A percentile compares a stretch with the other conserved stretches of the same genome.
These are phyloP conservation scores for Carex cristatella DNA, from an alignment of 176 grass and related monocot species.

Conservation along the genomic window DNA sequence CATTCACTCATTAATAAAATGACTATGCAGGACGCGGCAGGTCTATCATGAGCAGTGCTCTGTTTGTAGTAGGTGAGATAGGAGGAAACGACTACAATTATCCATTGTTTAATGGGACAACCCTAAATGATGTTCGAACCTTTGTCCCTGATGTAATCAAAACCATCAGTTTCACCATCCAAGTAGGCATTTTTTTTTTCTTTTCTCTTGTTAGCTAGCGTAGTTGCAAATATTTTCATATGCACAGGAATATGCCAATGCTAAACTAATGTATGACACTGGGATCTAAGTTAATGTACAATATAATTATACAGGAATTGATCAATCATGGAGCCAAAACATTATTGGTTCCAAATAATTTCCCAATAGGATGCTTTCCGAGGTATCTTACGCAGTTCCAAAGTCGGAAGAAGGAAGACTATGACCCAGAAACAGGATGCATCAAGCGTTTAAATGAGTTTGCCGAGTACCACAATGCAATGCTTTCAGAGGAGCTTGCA, in stretches of 20 bases:
- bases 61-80: slow-evolving; percentile 87
- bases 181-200: slow-evolving; percentile 27
- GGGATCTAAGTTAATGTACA: neutral
- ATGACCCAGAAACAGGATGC: slow-evolving; percentile 75
- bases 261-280: neutral
- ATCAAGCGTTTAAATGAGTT: slow-evolving; percentile 78
- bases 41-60: slow-evolving; percentile 36
- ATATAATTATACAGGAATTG: slow-evolving; percentile 47
- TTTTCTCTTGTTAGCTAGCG: no score
- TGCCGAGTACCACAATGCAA: slow-evolving; percentile 58
- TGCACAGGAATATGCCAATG: no score
- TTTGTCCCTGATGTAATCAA: slow-evolving; percentile 57
- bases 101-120: slow-evolving; percentile 32
- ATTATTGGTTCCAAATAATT: slow-evolving; percentile 73
- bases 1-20: neutral
- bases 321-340: slow-evolving; percentile 69
- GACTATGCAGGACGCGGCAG: neutral
- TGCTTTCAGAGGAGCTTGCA: slow-evolving; percentile 42
- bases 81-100: slow-evolving; percentile 95
- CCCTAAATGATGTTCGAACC: slow-evolving; percentile 47
- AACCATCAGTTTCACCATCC: slow-evolving; percentile 56
- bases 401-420: slow-evolving; percentile 56
- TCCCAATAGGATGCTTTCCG: slow-evolving; percentile 74
- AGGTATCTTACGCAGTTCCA: slow-evolving; percentile 54
- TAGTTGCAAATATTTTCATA: no score